Evolutionary conservation across 2,329 filamentous ascomycete species (phyloP).

Genomic region (Phialophora macrospora): DNA sequence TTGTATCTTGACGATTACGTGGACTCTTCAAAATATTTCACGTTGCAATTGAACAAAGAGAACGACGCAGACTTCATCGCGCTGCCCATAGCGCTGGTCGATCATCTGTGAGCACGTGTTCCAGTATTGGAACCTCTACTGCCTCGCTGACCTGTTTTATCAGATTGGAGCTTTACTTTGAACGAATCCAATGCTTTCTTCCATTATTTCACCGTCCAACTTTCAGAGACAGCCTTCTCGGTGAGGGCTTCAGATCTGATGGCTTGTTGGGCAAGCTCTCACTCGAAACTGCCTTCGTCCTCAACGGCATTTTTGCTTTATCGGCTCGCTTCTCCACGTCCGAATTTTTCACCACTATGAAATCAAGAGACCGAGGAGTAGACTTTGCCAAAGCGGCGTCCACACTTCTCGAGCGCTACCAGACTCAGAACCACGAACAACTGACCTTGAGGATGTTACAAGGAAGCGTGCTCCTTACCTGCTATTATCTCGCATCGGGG

Average conservation of each 20-base stretch:
- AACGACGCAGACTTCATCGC: no score
- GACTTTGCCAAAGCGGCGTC: no score
- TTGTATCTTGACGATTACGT: no score
- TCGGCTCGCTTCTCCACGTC: slow-evolving; percentile 12
- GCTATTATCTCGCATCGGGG: background rate
- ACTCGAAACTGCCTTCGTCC: slow-evolving; percentile 3
- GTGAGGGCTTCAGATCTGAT: background rate
- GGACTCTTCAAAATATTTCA: no score
- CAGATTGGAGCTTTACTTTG: slow-evolving; percentile 16
- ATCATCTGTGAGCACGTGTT: no score
- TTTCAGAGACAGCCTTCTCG: background rate
- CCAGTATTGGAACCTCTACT: background rate
- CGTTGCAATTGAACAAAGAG: no score
- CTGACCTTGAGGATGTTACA: slow-evolving; percentile 7
- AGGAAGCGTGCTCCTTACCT: slow-evolving; percentile 10
- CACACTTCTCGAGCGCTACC: background rate
- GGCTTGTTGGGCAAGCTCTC: background rate
- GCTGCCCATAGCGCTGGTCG: no score
- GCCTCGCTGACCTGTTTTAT: slow-evolving; percentile 1
- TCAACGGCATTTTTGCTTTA: slow-evolving; percentile 9
- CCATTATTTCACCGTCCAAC: slow-evolving; percentile 14
- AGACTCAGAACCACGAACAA: background rate
- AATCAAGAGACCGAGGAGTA: background rate
- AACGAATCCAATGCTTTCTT: slow-evolving; percentile 5
- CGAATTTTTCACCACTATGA: background rate